Conservation (phyloP, 2,329 filamentous ascomycete genomes). For the Trichoderma arundinaceum region DNA sequence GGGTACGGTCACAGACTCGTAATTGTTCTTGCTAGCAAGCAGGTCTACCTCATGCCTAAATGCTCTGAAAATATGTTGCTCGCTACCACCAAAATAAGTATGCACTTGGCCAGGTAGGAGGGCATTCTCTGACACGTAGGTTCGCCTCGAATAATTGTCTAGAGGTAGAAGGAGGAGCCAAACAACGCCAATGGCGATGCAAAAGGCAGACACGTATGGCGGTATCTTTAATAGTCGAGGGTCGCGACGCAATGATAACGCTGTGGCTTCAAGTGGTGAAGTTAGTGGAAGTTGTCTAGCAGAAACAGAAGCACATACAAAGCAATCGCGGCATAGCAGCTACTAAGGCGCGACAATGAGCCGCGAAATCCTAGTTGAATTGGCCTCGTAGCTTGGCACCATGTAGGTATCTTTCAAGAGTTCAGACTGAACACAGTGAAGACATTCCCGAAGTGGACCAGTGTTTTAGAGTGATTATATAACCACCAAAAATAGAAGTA, state of each 20-base stretch:
- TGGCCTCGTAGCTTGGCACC: neutral
- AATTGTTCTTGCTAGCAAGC: slow-evolving; percentile 59
- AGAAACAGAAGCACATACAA: slow-evolving; percentile 24
- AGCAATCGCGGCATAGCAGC: slow-evolving; percentile 31
- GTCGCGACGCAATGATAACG: slow-evolving; percentile 76
- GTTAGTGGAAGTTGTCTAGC: slow-evolving; percentile 1
- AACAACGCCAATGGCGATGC: slow-evolving; percentile 80
- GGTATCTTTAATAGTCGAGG: slow-evolving; percentile 82
- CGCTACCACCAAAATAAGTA: slow-evolving; percentile 95
- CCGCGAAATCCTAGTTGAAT: neutral
- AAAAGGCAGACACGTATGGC: slow-evolving; percentile 84
- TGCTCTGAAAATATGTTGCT: slow-evolving; percentile 91
- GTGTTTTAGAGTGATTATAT: slow-evolving; percentile 14
- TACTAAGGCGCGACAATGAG: neutral
- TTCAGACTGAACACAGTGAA: neutral
- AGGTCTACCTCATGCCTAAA: slow-evolving; percentile 83
- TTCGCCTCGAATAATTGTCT: slow-evolving; percentile 86
- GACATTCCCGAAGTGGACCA: slow-evolving; percentile 6
- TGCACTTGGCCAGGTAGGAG: slow-evolving; percentile 95
- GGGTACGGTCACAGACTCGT: slow-evolving; percentile 51
- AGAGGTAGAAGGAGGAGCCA: slow-evolving; percentile 92
- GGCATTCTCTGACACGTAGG: slow-evolving; percentile 97
- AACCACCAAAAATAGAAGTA: neutral
- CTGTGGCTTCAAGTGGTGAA: slow-evolving; percentile 53
- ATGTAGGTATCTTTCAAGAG: neutral